phyloP scores from a whole-genome alignment of 768 basidiomycete species.

The Collybiopsis luxurians region DNA sequence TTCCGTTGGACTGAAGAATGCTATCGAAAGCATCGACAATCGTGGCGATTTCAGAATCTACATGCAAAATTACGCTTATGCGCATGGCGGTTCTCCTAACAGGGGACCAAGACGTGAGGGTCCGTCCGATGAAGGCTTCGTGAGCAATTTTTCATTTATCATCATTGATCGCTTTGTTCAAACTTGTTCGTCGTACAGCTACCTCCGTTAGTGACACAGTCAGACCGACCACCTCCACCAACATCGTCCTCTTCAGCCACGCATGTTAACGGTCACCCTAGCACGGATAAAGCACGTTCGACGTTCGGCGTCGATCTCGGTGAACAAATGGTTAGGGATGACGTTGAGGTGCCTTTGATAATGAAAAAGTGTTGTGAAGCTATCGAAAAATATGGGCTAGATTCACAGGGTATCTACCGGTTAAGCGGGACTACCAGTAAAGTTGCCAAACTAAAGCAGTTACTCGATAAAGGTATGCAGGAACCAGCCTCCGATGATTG shows the following conservation, averaged over 20 bases:
- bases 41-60: conserved; percentile 92
- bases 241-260: conserved; percentile 19
- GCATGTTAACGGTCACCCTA: conserved; percentile 27
- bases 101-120: conserved; percentile 87
- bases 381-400: conserved; percentile 87
- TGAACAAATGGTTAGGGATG: conserved; percentile 92
- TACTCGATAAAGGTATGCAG: conserved; percentile 80
- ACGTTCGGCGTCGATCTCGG: conserved; percentile 92
- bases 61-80: conserved; percentile 97
- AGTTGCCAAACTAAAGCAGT: conserved; percentile 77
- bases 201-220: conserved; percentile 55
- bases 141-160: conserved; percentile 40
- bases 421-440: conserved; percentile 90
- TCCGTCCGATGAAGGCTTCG: conserved; percentile 90
- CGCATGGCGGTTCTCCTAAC: conserved; percentile 58
- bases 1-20: conserved; percentile 71
- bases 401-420: conserved; percentile 88
- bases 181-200: conserved; percentile 38
- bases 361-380: conserved; percentile 87
- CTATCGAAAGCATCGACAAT: conserved; percentile 91
- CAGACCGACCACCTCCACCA: conserved; percentile 18
- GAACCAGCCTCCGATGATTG: neutral
- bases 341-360: conserved; percentile 83
- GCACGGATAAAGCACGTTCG: conserved; percentile 62
- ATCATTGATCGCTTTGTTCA: neutral